Evolutionary conservation across 164 flowering plant genomes (phyloP), one percentile per base, ranked within the genome.

Genomic region (Stephania cephalantha): DNA sequence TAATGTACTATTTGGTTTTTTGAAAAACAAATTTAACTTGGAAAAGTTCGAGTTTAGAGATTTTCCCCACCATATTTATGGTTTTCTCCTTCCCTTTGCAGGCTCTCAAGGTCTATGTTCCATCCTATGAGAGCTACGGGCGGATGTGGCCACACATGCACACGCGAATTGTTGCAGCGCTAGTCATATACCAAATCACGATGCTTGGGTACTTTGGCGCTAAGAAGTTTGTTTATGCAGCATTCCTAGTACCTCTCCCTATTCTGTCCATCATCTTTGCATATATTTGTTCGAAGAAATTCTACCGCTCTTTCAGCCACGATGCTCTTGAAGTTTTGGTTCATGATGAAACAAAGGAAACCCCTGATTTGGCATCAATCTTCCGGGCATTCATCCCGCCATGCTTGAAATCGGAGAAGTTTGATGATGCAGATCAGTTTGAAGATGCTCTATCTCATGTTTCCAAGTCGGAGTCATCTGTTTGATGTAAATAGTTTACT

Each of bases 61-160:
- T 35, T 35, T 25, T 35, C 42, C 42, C 42, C 42, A 11, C 29
- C 15, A 0, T 22, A 48, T 55, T 48, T 71, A 35, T 7, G 46
- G 7, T 45, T 64, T 74, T 69, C 29, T 73, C 15, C 25, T 31
- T 46, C 25, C 68, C n/a, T 31, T 13, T 65, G 66, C 83, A 95
- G 99, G 97, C 88, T 12, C 86, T 93, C 52, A 95, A 91, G 82
- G 98, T 95, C n/a, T 91, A 86, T 71, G 95, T 93, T 74, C 99
- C 99, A 17, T 61, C 88, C 11, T 92, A 85, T 65, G 99, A 95
- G 82, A 95, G 92, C 91, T 82, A 93, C 64, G 99, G 98, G 64
- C 85, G 86, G 72, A 90, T 91, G 95, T 95, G 99, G 99, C 99
- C 99, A 4, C 99, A 93, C 86, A 83, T 95, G 46, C 86, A 86